phyloP scores from a whole-genome alignment of 1,139 yeast genomes.

The Kodamaea derodonti region DNA sequence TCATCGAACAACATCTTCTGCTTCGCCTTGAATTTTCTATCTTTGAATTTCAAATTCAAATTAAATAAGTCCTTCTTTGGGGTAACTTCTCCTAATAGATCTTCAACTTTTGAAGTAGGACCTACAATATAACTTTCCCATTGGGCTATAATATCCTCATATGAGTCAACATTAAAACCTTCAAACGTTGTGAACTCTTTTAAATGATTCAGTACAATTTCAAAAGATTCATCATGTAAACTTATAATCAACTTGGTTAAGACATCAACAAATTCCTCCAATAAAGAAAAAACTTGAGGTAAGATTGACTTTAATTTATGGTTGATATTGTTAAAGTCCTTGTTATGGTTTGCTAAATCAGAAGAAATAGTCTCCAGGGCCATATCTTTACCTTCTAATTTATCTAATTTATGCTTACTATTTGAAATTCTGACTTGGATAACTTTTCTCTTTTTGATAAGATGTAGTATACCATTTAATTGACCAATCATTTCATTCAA shows the following conservation, averaged over 20 bases:
- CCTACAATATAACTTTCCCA: conserved; percentile 33
- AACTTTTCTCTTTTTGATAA: conserved; percentile 40
- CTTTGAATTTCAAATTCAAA: conserved; percentile 1
- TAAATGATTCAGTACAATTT: conserved; percentile 2
- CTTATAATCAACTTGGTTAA: conserved; percentile 33
- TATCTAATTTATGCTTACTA: conserved; percentile 4
- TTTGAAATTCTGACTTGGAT: conserved; percentile 5
- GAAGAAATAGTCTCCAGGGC: conserved; percentile 23
- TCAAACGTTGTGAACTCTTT: conserved; percentile 2
- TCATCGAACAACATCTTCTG: conserved; percentile 19
- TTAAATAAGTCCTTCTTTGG: neutral
- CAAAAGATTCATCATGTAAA: conserved; percentile 28
- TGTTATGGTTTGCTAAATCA: conserved; percentile 26
- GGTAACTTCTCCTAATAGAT: neutral
- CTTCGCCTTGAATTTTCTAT: conserved; percentile 13
- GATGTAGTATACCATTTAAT: conserved; percentile 34
- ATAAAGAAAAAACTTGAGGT: conserved; percentile 43
- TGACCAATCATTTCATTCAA: conserved; percentile 38
- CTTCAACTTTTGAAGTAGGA: conserved; percentile 1
- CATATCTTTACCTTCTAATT: conserved; percentile 3
- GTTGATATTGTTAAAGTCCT: conserved; percentile 33
- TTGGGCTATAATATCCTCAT: conserved; percentile 18
- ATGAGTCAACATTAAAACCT: conserved; percentile 4
- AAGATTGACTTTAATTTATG: conserved; percentile 36
- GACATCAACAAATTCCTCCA: conserved; percentile 51